Evolutionary conservation across 495 filamentous ascomycete species (phyloP).

Genomic region (Lasiosphaeris hirsuta): DNA sequence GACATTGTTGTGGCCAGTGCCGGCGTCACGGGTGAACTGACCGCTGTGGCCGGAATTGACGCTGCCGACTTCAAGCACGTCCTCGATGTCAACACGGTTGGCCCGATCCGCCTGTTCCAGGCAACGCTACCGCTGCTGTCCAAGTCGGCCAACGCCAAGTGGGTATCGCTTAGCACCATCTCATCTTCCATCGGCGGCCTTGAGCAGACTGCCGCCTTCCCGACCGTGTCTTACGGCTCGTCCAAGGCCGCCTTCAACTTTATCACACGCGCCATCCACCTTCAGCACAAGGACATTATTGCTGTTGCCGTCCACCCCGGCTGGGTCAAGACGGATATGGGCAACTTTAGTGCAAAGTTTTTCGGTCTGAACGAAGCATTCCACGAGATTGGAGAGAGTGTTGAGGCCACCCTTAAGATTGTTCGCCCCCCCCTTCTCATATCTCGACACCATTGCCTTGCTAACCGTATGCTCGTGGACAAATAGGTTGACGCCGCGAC

Average conservation of each 20-base stretch:
- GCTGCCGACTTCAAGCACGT: neutral
- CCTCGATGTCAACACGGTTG: constrained; percentile 19
- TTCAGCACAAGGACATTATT: neutral
- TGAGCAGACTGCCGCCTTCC: constrained; percentile 8
- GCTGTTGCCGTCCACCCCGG: neutral
- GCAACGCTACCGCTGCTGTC: constrained; percentile 17
- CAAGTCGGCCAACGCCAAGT: constrained; percentile 18
- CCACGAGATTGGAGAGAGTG: neutral
- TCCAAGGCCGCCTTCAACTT: constrained; percentile 23
- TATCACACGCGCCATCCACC: constrained; percentile 10
- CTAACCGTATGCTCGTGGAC: neutral
- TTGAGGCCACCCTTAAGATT: neutral
- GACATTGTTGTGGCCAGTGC: constrained; percentile 29
- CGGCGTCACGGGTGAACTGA: constrained; percentile 11
- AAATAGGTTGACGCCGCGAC: neutral
- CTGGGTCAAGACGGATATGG: neutral
- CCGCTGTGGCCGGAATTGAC: constrained; percentile 15
- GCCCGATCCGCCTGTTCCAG: constrained; percentile 20
- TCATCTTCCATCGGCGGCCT: constrained; percentile 15
- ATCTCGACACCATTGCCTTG: neutral
- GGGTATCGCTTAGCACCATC: constrained; percentile 13
- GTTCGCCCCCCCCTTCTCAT: neutral
- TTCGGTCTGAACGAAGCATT: neutral
- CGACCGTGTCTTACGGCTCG: constrained; percentile 16
- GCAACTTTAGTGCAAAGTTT: neutral